Percentiles rank a stretch among this genome's conserved stretches.
Evolutionary conservation across 768 basidiomycete genomes (phyloP).

Genomic region (Mycena belliarum): DNA sequence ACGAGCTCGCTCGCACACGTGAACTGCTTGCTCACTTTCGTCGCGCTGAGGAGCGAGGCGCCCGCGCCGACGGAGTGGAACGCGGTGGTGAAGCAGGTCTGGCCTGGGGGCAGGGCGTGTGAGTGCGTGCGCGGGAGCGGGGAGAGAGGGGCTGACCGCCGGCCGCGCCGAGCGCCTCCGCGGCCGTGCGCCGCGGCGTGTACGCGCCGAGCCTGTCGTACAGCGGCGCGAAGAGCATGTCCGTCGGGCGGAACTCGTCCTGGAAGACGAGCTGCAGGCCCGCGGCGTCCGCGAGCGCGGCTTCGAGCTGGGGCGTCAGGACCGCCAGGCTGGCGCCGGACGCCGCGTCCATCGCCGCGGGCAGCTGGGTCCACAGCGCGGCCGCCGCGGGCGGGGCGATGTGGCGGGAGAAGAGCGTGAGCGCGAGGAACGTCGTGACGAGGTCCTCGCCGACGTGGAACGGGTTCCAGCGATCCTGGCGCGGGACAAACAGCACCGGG

Average conservation of each 20-base stretch:
- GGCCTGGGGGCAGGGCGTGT: background rate
- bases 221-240: constrained; percentile 17
- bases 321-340: background rate
- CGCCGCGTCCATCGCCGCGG: background rate
- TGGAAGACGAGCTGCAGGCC: constrained; percentile 18
- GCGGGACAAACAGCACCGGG: constrained; percentile 20
- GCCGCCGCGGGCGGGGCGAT: background rate
- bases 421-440: constrained; percentile 23
- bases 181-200: constrained; percentile 4
- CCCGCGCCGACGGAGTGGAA: constrained; percentile 24
- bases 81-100: constrained; percentile 13
- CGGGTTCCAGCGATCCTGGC: constrained; percentile 23
- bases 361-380: background rate
- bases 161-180: constrained; percentile 9
- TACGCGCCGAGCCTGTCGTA: constrained; percentile 18
- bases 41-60: constrained; percentile 21
- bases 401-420: constrained; percentile 16
- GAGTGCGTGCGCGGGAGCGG: background rate
- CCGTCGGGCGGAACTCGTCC: constrained; percentile 13
- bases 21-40: background rate
- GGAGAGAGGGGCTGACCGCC: background rate
- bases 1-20: constrained; percentile 22
- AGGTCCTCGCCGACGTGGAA: constrained; percentile 25
- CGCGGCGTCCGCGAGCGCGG: background rate
- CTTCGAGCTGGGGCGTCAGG: background rate